phyloP scores from a whole-genome alignment of 1,139 yeast genomes.

The Debaryomycetaceae sp. region DNA sequence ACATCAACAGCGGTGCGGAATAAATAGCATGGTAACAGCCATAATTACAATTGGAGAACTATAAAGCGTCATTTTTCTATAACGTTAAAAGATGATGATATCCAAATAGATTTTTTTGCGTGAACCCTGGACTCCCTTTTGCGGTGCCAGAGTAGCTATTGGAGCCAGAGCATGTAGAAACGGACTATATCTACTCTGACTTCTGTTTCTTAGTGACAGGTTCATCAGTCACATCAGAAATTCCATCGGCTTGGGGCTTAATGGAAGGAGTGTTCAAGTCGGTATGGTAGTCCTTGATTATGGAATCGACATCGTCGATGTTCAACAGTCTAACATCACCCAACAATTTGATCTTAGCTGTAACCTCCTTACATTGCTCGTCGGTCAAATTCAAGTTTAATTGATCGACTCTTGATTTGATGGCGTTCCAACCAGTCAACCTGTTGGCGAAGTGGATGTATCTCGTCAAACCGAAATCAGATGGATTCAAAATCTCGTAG shows the following conservation, averaged over 20 bases:
- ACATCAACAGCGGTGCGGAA: neutral
- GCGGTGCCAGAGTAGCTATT: no score
- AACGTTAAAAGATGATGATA: slow-evolving; percentile 1
- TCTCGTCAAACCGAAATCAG: slow-evolving; percentile 92
- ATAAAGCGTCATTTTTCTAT: neutral
- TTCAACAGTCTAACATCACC: slow-evolving; percentile 94
- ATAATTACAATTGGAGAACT: neutral
- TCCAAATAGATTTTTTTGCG: neutral
- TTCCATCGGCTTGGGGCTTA: slow-evolving; percentile 20
- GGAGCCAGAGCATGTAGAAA: no score
- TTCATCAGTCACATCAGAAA: slow-evolving; percentile 20
- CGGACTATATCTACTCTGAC: slow-evolving; percentile 16
- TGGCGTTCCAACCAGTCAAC: slow-evolving; percentile 98
- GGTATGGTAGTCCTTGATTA: slow-evolving; percentile 90
- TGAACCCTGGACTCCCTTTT: neutral
- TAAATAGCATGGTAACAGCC: neutral
- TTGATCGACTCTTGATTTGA: slow-evolving; percentile 97
- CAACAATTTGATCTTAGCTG: slow-evolving; percentile 84
- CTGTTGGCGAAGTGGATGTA: slow-evolving; percentile 97
- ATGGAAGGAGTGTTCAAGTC: slow-evolving; percentile 41
- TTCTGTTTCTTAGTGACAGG: slow-evolving; percentile 37
- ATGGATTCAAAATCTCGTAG: slow-evolving; percentile 91
- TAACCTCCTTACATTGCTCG: slow-evolving; percentile 92
- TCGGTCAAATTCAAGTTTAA: slow-evolving; percentile 86
- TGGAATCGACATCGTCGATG: slow-evolving; percentile 96